Evolutionary conservation across 2,329 filamentous ascomycete genomes (phyloP).

Genomic region (Celoporthe dispersa): DNA sequence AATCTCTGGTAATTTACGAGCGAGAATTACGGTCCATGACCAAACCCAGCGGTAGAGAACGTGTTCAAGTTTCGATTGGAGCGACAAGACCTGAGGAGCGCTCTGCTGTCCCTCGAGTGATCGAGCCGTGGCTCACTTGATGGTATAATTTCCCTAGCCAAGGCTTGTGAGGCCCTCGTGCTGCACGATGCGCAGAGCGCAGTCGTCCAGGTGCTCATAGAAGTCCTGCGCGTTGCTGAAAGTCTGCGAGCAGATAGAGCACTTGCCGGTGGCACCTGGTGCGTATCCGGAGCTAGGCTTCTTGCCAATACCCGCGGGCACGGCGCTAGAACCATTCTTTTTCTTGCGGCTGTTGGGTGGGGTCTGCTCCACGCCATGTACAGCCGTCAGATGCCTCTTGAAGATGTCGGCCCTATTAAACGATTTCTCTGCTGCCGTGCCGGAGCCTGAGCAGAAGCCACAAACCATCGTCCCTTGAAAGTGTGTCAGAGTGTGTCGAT

Average conservation of each 20-base stretch:
- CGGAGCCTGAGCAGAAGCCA: slow-evolving; percentile 88
- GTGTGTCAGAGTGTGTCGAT: slow-evolving; percentile 89
- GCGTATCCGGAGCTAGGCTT: slow-evolving; percentile 70
- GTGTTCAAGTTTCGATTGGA: neutral
- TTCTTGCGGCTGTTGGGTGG: slow-evolving; percentile 89
- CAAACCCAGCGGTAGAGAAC: neutral
- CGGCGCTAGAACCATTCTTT: slow-evolving; percentile 40
- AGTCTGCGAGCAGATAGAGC: slow-evolving; percentile 88
- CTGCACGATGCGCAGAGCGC: slow-evolving; percentile 73
- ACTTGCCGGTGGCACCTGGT: slow-evolving; percentile 85
- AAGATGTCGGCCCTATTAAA: slow-evolving; percentile 96
- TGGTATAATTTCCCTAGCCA: too few species aligned
- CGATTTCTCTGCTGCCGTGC: slow-evolving; percentile 87
- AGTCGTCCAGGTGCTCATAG: slow-evolving; percentile 92
- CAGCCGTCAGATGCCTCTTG: slow-evolving; percentile 88
- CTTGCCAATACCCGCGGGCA: slow-evolving; percentile 53
- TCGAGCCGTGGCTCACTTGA: neutral
- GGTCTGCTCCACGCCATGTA: slow-evolving; percentile 91
- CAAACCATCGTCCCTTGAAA: slow-evolving; percentile 98
- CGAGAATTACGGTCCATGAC: neutral
- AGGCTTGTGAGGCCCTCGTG: too few species aligned
- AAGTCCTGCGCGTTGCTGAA: slow-evolving; percentile 96
- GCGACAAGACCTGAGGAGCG: too few species aligned
- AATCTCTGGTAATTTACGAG: neutral
- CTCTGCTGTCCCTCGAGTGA: neutral